A percentile compares a stretch with the other conserved stretches of the same genome.
These are phyloP conservation scores for Dactylorhiza incarnata DNA, from an alignment of 106 monocot genomes.

Conservation along the genomic window DNA sequence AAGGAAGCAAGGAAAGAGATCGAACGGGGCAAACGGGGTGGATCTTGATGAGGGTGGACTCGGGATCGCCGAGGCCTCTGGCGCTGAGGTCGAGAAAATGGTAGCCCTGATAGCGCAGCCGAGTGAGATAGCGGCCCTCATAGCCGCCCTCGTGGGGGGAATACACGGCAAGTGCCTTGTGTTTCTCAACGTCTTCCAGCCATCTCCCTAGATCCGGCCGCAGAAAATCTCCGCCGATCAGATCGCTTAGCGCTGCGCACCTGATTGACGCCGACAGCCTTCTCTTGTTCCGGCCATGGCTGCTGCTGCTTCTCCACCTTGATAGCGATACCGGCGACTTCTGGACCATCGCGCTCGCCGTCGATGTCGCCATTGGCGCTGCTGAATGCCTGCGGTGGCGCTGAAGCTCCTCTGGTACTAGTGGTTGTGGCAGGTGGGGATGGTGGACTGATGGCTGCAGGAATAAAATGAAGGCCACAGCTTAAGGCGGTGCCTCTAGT, in stretches of 20 bases:
- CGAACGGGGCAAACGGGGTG: constrained; percentile 83
- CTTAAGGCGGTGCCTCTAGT: too few species aligned
- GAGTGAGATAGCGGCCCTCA: constrained; percentile 74
- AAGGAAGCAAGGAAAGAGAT: neutral
- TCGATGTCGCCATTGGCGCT: neutral
- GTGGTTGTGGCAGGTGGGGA: too few species aligned
- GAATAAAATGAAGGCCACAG: too few species aligned
- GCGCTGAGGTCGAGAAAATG: constrained; percentile 72
- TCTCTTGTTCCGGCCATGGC: neutral
- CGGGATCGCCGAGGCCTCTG: constrained; percentile 83
- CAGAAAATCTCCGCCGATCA: constrained; percentile 74
- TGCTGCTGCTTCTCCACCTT: neutral
- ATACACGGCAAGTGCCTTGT: constrained; percentile 84
- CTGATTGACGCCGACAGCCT: constrained; percentile 1
- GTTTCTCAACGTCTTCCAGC: constrained; percentile 81
- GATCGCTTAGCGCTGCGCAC: constrained; percentile 34
- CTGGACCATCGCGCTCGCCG: neutral
- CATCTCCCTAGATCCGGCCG: constrained; percentile 77
- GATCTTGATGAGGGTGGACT: constrained; percentile 80
- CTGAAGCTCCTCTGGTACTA: too few species aligned
- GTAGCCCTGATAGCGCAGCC: constrained; percentile 81
- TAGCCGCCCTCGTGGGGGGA: constrained; percentile 87
- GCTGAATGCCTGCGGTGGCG: neutral
- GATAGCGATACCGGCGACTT: neutral
- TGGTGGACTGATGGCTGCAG: too few species aligned